These are phyloP conservation scores for Tilletia indica DNA, from an alignment of 1,284 basidiomycete genomes.

Conservation along the genomic window DNA sequence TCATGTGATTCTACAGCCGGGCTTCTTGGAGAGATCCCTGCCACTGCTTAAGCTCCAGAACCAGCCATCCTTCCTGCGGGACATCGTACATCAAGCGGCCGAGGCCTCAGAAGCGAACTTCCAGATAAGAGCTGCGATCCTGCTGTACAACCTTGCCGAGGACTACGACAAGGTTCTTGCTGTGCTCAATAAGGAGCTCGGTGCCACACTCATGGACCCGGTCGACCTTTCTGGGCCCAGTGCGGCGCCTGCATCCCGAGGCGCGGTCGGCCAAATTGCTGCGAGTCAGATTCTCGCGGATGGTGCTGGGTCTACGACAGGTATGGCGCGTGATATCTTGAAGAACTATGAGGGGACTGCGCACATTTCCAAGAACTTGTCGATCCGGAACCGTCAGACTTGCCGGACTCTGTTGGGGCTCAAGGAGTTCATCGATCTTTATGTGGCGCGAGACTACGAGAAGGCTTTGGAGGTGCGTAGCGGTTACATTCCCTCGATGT, in stretches of 20 bases:
- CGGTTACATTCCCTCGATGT: not conserved
- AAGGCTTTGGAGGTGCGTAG: slow-evolving; percentile 72
- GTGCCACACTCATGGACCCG: slow-evolving; percentile 61
- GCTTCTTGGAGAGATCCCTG: slow-evolving; percentile 80
- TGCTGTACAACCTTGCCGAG: slow-evolving; percentile 90
- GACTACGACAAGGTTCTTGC: slow-evolving; percentile 84
- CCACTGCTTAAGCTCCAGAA: slow-evolving; percentile 73
- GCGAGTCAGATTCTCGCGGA: not conserved
- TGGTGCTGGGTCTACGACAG: slow-evolving; percentile 61
- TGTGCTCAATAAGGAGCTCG: slow-evolving; percentile 83
- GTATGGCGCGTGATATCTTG: slow-evolving; percentile 77
- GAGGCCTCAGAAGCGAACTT: slow-evolving; percentile 68
- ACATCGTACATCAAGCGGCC: slow-evolving; percentile 80
- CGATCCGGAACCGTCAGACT: slow-evolving; percentile 70
- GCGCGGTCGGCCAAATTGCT: not conserved
- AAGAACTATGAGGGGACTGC: slow-evolving; percentile 73
- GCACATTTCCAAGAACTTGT: slow-evolving; percentile 61
- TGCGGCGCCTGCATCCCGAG: not conserved
- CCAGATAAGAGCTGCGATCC: slow-evolving; percentile 84
- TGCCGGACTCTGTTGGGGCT: slow-evolving; percentile 71
- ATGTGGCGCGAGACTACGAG: slow-evolving; percentile 71
- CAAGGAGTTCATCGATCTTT: slow-evolving; percentile 76
- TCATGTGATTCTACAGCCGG: slow-evolving; percentile 63
- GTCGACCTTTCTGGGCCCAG: slow-evolving; percentile 14
- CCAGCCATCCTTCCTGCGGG: slow-evolving; percentile 71